These are phyloP conservation scores for Lobosporangium transversale DNA, from an alignment of 192 early-diverging fungal species.

Conservation along the genomic window DNA sequence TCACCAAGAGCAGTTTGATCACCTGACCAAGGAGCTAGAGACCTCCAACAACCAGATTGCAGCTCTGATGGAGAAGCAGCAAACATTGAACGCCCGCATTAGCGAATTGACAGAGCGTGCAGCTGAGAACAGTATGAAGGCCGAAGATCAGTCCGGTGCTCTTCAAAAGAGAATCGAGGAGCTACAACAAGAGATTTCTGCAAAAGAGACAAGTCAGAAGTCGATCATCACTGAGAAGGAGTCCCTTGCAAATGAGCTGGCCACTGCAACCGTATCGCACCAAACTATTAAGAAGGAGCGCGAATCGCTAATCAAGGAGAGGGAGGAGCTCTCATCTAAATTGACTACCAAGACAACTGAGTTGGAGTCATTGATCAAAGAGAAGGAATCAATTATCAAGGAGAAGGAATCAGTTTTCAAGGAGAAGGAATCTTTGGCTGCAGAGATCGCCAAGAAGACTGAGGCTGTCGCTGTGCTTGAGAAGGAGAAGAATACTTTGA, in stretches of 20 bases:
- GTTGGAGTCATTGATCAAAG: constrained; percentile 8
- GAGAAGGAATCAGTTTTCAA: constrained; percentile 8
- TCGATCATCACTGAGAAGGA: constrained; percentile 34
- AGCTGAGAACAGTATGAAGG: constrained; percentile 29
- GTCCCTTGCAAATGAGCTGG: constrained; percentile 9
- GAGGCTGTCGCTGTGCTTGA: background rate
- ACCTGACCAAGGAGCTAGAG: constrained; percentile 42
- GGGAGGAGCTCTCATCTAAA: constrained; percentile 17
- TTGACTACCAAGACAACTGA: constrained; percentile 18
- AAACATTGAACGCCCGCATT: constrained; percentile 24
- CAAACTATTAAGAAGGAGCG: constrained; percentile 8
- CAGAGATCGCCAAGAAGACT: constrained; percentile 1
- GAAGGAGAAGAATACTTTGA: constrained; percentile 2
- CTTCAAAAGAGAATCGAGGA: constrained; percentile 43
- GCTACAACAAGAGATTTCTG: constrained; percentile 27
- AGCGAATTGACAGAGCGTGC: constrained; percentile 32
- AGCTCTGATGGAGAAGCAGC: constrained; percentile 26
- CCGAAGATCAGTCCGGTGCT: constrained; percentile 18
- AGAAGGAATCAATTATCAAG: constrained; percentile 7
- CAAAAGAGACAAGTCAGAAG: constrained; percentile 25
- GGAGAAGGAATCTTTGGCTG: constrained; percentile 1
- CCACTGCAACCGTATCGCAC: constrained; percentile 6
- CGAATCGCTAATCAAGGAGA: constrained; percentile 16
- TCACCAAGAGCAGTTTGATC: constrained; percentile 39
- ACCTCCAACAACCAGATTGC: constrained; percentile 42